Base-by-base conservation (phyloP, 192 early-diverging fungal genomes). In the Backusella tarrabulga region DNA sequence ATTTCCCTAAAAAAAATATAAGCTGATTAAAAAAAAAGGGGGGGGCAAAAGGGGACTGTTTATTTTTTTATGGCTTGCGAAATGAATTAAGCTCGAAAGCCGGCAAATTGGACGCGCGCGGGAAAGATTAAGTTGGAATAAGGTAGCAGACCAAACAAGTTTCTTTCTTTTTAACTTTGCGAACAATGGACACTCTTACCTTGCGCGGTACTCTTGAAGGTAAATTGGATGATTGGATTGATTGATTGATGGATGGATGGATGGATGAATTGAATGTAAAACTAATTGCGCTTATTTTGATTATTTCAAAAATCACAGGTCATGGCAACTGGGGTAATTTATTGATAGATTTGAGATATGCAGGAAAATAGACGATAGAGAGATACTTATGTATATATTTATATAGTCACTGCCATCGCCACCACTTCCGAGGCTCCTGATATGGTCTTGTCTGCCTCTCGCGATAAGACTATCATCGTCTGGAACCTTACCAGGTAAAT, bases 381-480 rank as follows among this genome's bases (percentile, higher is more conserved):
- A 71, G 26, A 44, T 17, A 72, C 36, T 15, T 26, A 63, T 15
- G 1, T 4, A 74, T 67, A 29, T 23, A 8, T 56, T 40, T 36
- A 6, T 70, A 32, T 74, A 80, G 96, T 99, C 86, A 99, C 98
- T 79, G 93, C 97, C 83, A 94, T 99, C 80, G 97, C 97, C 85
- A 99, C 98, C 85, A 92, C 95, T 71, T 89, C 92, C 71, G 98
- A 98, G 91, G 88, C 92, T 83, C 97, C 96, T 75, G 95, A 98
- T 89, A 96, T 96, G 89, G 89, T 99, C 78, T 88, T 99, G 85
- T 97, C 98, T 70, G 92, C 95, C 67, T 99, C 98, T 78, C 95
- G 98, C 85, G 95, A 98, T 94, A 99, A 98, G 95, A 92, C 97
- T 77, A 91, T 99, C 86, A 95, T 99, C 76, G 96, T 99, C 88